Evolutionary conservation across 2,329 filamentous ascomycete species (phyloP).

Genomic region (Dactylellina parvicollis): DNA sequence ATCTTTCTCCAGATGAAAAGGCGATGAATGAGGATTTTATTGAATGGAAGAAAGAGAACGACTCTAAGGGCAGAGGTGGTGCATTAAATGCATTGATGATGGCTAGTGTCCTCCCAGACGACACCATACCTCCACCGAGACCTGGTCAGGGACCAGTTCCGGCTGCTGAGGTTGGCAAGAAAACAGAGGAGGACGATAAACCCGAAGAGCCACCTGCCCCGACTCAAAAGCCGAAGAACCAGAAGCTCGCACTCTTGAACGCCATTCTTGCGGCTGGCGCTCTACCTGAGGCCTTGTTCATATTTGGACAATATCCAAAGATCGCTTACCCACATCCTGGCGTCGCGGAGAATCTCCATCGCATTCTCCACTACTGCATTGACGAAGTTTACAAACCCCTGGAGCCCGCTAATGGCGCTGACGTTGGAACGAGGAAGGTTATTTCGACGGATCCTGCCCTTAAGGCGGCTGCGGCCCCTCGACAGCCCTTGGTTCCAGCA

Average conservation of each 20-base stretch:
- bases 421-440: slow-evolving; percentile 59
- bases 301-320: slow-evolving; percentile 92
- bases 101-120: slow-evolving; percentile 87
- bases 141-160: slow-evolving; percentile 66
- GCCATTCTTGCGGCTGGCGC: slow-evolving; percentile 90
- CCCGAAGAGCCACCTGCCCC: slow-evolving; percentile 61
- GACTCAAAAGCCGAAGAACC: slow-evolving; percentile 70
- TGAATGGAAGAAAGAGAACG: slow-evolving; percentile 76
- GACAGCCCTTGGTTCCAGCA: slow-evolving; percentile 73
- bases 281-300: slow-evolving; percentile 89
- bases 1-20: slow-evolving; percentile 86
- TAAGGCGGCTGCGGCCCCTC: slow-evolving; percentile 71
- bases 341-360: slow-evolving; percentile 81
- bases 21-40: slow-evolving; percentile 75
- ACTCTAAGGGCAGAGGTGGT: slow-evolving; percentile 80
- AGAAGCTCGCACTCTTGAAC: slow-evolving; percentile 85
- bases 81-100: slow-evolving; percentile 83
- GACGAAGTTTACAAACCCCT: slow-evolving; percentile 74
- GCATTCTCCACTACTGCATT: slow-evolving; percentile 83
- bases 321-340: slow-evolving; percentile 85
- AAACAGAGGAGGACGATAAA: slow-evolving; percentile 65
- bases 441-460: slow-evolving; percentile 52
- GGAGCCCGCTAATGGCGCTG: slow-evolving; percentile 71
- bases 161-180: slow-evolving; percentile 66
- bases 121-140: slow-evolving; percentile 69